A percentile compares a stretch with the other conserved stretches of the same genome.
Evolutionary conservation across 202 grass and related monocot genomes (phyloP).

Genomic region (Alloteropsis angusta): DNA sequence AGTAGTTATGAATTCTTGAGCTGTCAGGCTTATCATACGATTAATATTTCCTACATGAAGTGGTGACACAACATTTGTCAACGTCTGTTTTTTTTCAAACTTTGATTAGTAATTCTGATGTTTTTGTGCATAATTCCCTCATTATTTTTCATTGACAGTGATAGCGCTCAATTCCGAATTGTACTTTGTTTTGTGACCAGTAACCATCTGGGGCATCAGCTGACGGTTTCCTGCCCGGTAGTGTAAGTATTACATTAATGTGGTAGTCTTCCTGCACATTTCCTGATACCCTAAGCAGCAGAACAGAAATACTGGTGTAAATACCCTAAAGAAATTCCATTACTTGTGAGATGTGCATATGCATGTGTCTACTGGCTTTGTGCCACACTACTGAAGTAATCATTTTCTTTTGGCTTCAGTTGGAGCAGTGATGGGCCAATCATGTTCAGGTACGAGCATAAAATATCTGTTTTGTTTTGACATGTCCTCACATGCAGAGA

Average conservation of each 20-base stretch:
- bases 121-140: neutral
- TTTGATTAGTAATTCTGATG: neutral
- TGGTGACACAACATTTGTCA: neutral
- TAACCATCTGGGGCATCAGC: neutral
- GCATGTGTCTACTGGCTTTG: neutral
- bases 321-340: neutral
- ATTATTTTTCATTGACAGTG: neutral
- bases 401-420: neutral
- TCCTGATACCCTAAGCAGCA: neutral
- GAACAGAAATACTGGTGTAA: neutral
- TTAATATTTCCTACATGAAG: neutral
- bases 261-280: neutral
- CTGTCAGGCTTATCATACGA: neutral
- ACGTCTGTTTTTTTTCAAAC: neutral
- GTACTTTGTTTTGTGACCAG: constrained; percentile 1
- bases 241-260: neutral
- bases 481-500: neutral
- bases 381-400: neutral
- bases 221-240: neutral
- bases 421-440: constrained; percentile 14
- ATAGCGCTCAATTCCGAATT: neutral
- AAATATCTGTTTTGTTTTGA: neutral
- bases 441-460: neutral
- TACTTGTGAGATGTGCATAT: neutral
- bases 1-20: neutral